Evolutionary conservation across 352 stramenopile genomes (phyloP), one percentile per base, ranked within the genome.

Genomic region (Phytopythium montanum): DNA sequence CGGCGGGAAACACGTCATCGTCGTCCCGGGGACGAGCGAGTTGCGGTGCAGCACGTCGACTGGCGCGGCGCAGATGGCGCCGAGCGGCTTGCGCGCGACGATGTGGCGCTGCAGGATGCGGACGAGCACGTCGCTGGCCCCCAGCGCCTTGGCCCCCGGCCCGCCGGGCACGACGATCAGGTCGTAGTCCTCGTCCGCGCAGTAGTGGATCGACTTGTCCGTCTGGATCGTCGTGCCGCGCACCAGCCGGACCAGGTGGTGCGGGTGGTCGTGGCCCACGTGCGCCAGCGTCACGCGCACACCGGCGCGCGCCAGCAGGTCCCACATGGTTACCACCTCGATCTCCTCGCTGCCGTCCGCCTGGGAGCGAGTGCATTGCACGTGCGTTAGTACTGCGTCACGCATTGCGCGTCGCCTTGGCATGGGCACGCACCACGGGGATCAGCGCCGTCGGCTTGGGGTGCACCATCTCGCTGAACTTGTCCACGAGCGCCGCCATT

Each of bases 121-220:
- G 8, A 70, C 60, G n/a, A 92, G 65, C 23, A 66, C 65, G 33
- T 54, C 38, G 56, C 70, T 84, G 25, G 70, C 65, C 33, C 72
- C 70, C 14, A 92, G 74, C 0, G 61, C 52, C 36, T 81, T 84
- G 21, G 82, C 76, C 3, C 79, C 80, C 13, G 68, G 50, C 4
- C 82, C 82, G 21, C 82, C 82, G 13, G 80, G 79, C n/a, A 92
- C 66, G 14, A 82, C 69, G 42, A 92, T 88, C 28, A 82, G 36
- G 62, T 92, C 79, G 41, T 70, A 92, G 13, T 77, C 62, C 18
- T 84, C 72, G 25, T 87, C 72, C 21, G 66, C 59, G 41, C 82
- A 90, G 56, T 81, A 75, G 41, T 79, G 69, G 34, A 92, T 80
- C 4, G 78, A 65, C 59, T 87, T 86, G 59, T 92, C 78, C 9